Base-by-base conservation (phyloP, 108 stramenopile species). In the Conticribra weissflogii region DNA sequence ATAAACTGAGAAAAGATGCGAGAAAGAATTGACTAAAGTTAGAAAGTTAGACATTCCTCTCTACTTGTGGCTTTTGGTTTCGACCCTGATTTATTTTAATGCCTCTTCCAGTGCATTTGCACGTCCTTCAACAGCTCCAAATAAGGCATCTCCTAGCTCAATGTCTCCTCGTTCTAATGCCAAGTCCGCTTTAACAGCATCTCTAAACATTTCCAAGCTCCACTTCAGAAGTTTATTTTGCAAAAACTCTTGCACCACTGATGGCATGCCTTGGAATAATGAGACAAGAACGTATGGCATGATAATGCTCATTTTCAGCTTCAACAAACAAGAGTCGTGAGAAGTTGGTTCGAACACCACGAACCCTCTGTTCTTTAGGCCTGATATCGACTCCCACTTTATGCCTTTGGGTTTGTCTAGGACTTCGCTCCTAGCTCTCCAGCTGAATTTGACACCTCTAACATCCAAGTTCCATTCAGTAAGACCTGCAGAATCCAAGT, bases 121-220 rank as follows among this genome's bases (percentile, higher is more conserved):
- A 24, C 87, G 81, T 4, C 93, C 93, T 69, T 94, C 93, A 0
- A 91, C 93, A 19, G 93, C 86, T 27, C 88, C 87, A 68, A 90
- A 90, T 17, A 94, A 59, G 22, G 93, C 93, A 69, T 94, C 93
- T 16, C 93, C 93, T 18, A 94, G 83, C 60, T 91, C 93, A 32
- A 87, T 71, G 66, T 94, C 89, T 29, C 93, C 93, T 53, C 88
- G 76, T 67, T 94, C 93, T 52, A 94, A 64, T 21, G 90, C 90
- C 47, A 94, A 51, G 51, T 94, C 93, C n/a, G 87, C 90, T 68
- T 91, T 91, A 23, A 94, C 93, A 52, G 87, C 88, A 59, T 94
- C 93, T 53, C 93, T 79, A 59, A 94, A 94, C 88, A 88, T 94
- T 68, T 94, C 93, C 56, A 94, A 62, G 19, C 89, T 90, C 93